Evolutionary conservation across 352 stramenopile species (phyloP), one percentile per base, ranked within the genome.

Genomic region (Pythium folliculosum): DNA sequence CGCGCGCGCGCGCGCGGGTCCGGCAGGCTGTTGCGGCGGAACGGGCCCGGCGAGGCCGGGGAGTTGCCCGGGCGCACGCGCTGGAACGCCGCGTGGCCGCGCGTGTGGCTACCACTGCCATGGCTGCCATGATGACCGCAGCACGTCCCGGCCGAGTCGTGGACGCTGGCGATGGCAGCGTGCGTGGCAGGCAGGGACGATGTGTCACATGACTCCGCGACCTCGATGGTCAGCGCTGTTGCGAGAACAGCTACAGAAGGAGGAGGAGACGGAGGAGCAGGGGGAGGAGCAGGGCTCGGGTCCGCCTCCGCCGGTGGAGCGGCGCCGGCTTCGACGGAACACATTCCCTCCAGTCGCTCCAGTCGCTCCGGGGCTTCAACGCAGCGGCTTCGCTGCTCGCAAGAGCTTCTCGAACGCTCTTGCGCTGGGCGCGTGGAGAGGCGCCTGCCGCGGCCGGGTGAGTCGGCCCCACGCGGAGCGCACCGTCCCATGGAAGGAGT

Each of bases 1-100:
- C 68, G 68, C 35, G 55, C 23, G 22, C 62, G 68, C 14, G 68
- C 13, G 10, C 55, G 67, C 5, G 60, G 67, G 40, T 66, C 55
- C 9, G 67, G 66, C 12, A 67, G 23, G 12, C 53, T 55, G 1
- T 16, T 54, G 32, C 59, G 60, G 10, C 60, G 59, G 30, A 59
- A 55, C 5, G 48, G 40, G 17, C 61, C 19, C 2, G 59, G 60
- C 16, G 53, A 54, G 0, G n/a, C 58, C 5, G 55, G 38, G 1
- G 38, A 22, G 13, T 14, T 22, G 3, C 25, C 19, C 19, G 25
- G 13, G 5, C 52, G n/a, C 52, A 27, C 49, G 49, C 40, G 14
- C 14, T 13, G 40, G 7, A n/a, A 13, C 40, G 17, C 2, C 17
- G 9, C 40, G 40, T 47, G 40, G 40, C 9, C 32, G 32, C n/a